Base-by-base conservation (phyloP, 305 asterid species). In the Salvia sclarea region DNA sequence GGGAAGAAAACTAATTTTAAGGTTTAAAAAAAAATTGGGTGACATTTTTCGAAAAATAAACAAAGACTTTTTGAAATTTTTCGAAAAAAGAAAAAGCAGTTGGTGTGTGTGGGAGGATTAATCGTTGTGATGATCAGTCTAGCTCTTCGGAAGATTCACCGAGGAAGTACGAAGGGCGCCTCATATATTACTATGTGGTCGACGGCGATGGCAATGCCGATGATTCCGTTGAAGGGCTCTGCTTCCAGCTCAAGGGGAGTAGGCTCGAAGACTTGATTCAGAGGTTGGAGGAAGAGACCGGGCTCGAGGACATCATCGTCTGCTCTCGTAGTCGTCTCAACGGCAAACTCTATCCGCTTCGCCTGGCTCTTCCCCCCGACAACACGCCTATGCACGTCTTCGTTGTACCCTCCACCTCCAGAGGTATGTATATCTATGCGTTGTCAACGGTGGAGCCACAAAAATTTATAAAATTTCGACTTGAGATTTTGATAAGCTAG, bases 291-390 rank as follows among this genome's bases (percentile, higher is more conserved):
- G 90, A 88, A 77, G 83, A 84, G 78, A 90, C 96, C 20, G 94
- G 88, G 43, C 76, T 84, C 0, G 82, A 79, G 41, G 71, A 81
- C 18, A 76, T 88, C 6, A 78, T 83, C 1, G 90, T 88, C 25
- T 88, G 92, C 58, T 80, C 83, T 13, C 81, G 87, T 4, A 88
- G 88, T 64, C 77, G 65, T 11, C 40, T 88, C 37, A 82, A 77
- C 47, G 90, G 90, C 24, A 82, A 90, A 72, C 84, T 90, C 14
- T 86, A 79, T 70, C 96, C 94, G 0, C 91, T 90, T 18, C 85
- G 90, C 14, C 58, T 90, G 71, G 91, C 89, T 54, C 81, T 90
- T 43, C 97, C 97, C 61, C 97, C 97, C 11, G 89, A 86, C 79
- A 83, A 79, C 17, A 81, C 91, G 14, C 69, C 88, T 12, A 81